Conservation (phyloP, 805 yeast species). For the Candida broadrunensis region DNA sequence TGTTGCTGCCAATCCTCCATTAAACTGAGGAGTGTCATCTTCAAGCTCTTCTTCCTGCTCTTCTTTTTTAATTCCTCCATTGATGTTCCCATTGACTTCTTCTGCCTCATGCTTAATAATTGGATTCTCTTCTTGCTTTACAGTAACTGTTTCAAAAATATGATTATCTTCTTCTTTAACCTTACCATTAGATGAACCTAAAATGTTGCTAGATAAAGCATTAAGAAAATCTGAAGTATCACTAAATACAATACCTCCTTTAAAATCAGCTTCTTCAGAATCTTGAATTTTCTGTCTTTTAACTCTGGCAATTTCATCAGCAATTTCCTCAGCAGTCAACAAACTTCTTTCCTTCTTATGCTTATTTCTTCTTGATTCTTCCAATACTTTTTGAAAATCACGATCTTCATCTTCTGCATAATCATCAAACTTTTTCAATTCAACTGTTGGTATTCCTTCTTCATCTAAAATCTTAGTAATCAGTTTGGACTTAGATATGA, state of each 20-base stretch:
- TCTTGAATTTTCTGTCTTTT: constrained; percentile 16
- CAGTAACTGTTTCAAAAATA: not conserved
- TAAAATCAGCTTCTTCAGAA: constrained; percentile 8
- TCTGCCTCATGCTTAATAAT: constrained; percentile 17
- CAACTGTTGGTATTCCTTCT: constrained; percentile 29
- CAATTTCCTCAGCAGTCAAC: constrained; percentile 33
- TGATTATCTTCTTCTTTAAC: not conserved
- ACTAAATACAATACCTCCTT: constrained; percentile 29
- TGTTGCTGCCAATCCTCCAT: constrained; percentile 23
- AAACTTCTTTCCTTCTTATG: constrained; percentile 23
- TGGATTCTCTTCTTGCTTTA: not conserved
- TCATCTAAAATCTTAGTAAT: constrained; percentile 15
- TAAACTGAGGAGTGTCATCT: constrained; percentile 21
- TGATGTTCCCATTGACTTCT: constrained; percentile 21
- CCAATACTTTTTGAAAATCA: constrained; percentile 19
- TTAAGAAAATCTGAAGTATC: constrained; percentile 17
- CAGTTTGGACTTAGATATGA: constrained; percentile 26
- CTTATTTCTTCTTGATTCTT: constrained; percentile 15
- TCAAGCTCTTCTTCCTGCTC: constrained; percentile 18
- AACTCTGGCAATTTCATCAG: constrained; percentile 30
- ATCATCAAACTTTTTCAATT: constrained; percentile 21
- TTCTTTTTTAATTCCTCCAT: no score
- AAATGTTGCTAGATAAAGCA: not conserved
- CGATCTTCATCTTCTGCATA: constrained; percentile 23
- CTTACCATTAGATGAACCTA: not conserved